Evolutionary conservation across 169 alveolate genomes (phyloP).

Genomic region (Plasmodium vivax): DNA sequence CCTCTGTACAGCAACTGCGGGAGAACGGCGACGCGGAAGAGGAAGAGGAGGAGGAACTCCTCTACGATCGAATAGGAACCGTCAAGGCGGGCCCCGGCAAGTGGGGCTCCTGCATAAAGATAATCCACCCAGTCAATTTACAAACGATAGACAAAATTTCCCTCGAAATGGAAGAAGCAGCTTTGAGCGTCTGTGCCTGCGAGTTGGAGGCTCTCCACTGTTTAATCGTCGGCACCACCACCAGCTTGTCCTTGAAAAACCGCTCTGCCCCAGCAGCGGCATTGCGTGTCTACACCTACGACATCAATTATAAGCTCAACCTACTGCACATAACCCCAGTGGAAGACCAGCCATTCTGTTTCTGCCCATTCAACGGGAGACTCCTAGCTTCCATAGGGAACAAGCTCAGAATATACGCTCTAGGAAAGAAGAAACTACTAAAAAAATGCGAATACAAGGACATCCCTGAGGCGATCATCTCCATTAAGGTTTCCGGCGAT

Average conservation of each 20-base stretch:
- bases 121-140: slow-evolving; percentile 87
- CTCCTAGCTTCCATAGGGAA: slow-evolving; percentile 95
- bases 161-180: slow-evolving; percentile 95
- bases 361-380: slow-evolving; percentile 93
- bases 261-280: slow-evolving; percentile 68
- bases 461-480: slow-evolving; percentile 88
- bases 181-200: slow-evolving; percentile 90
- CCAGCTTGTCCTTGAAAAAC: slow-evolving; percentile 64
- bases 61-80: slow-evolving; percentile 87
- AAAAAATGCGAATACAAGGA: slow-evolving; percentile 96
- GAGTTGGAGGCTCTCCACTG: slow-evolving; percentile 90
- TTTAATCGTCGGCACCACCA: slow-evolving; percentile 94
- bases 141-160: slow-evolving; percentile 89
- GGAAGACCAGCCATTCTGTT: slow-evolving; percentile 93
- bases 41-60: slow-evolving; percentile 77
- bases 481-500: slow-evolving; percentile 86
- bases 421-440: slow-evolving; percentile 96
- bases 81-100: slow-evolving; percentile 94
- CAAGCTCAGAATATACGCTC: slow-evolving; percentile 94
- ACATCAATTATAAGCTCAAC: slow-evolving; percentile 79
- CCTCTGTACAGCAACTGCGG: too few relatives aligned
- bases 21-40: slow-evolving; percentile 68
- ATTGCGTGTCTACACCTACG: slow-evolving; percentile 81
- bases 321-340: slow-evolving; percentile 92
- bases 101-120: slow-evolving; percentile 95